Percentiles rank a stretch among this genome's conserved stretches.
Evolutionary conservation across 2,329 filamentous ascomycete genomes (phyloP).

Genomic region (Diaporthe sp.): DNA sequence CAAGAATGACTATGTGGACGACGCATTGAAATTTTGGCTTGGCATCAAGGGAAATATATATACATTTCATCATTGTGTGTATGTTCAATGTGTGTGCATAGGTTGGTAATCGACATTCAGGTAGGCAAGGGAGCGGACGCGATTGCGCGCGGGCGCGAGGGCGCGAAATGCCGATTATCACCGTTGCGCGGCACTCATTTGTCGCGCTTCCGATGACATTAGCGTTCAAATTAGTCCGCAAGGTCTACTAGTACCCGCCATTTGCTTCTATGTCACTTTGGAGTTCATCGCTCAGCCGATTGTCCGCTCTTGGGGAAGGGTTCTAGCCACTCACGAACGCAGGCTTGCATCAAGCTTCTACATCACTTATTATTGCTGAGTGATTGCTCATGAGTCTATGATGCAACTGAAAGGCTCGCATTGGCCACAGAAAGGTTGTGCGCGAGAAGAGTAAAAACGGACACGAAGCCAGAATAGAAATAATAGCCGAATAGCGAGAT

Average conservation of each 20-base stretch:
- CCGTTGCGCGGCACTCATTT: background rate
- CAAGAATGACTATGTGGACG: background rate
- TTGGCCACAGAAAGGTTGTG: too few relatives aligned
- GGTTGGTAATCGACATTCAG: background rate
- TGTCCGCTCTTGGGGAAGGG: background rate
- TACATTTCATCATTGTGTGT: background rate
- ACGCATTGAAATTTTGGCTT: background rate
- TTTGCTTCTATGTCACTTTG: background rate
- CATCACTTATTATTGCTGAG: background rate
- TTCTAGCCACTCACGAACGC: background rate
- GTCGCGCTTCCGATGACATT: background rate
- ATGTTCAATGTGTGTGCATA: background rate
- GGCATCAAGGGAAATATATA: background rate
- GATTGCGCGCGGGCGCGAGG: background rate
- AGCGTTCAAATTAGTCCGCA: background rate
- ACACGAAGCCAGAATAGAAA: too few relatives aligned
- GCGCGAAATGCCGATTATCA: constrained; percentile 1
- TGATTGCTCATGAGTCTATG: background rate
- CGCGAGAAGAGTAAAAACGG: too few relatives aligned
- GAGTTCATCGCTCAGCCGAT: background rate
- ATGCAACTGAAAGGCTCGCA: background rate
- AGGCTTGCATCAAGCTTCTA: background rate
- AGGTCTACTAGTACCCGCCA: background rate
- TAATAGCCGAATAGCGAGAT: too few relatives aligned
- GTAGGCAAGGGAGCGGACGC: background rate